Conservation (phyloP, 331 rosid species). For the Malus hybrid region DNA sequence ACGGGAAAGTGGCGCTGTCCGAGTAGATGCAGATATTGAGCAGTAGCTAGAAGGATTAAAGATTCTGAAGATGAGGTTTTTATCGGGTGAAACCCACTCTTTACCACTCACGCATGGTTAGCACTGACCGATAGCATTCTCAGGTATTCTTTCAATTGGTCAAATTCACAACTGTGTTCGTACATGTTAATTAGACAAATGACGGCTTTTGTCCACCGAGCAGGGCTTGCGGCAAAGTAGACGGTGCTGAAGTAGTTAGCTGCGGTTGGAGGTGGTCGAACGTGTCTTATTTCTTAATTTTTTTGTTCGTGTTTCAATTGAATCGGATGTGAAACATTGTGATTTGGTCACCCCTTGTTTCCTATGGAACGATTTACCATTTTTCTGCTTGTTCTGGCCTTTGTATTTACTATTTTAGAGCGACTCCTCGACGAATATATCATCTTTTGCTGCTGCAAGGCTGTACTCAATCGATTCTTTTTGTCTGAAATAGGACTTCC, state of each 20-base stretch:
- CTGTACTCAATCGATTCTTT: too few relatives aligned
- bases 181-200: constrained; percentile 9
- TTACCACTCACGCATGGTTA: constrained; percentile 15
- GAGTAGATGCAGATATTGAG: constrained; percentile 40
- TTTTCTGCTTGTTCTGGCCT: constrained; percentile 15
- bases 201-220: constrained; percentile 22
- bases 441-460: too few relatives aligned
- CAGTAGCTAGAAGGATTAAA: constrained; percentile 4
- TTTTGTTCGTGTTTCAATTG: constrained; percentile 16
- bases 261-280: constrained; percentile 21
- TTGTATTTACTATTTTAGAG: constrained; percentile 11
- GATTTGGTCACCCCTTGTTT: constrained; percentile 45
- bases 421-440: too few relatives aligned
- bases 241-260: constrained; percentile 17
- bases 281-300: constrained; percentile 14
- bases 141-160: constrained; percentile 27
- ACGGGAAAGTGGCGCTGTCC: constrained; percentile 39
- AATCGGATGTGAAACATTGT: constrained; percentile 32
- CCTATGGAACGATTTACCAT: constrained; percentile 24
- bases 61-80: constrained; percentile 2
- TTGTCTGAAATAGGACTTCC: too few relatives aligned
- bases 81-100: constrained; percentile 22
- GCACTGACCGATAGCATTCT: constrained; percentile 18
- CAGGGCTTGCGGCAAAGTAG: constrained; percentile 37
- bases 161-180: constrained; percentile 14